Percentiles rank a stretch among this genome's conserved stretches.
Evolutionary conservation across 140 eudicot genomes (phyloP).

Genomic region (Anethum foeniculum): DNA sequence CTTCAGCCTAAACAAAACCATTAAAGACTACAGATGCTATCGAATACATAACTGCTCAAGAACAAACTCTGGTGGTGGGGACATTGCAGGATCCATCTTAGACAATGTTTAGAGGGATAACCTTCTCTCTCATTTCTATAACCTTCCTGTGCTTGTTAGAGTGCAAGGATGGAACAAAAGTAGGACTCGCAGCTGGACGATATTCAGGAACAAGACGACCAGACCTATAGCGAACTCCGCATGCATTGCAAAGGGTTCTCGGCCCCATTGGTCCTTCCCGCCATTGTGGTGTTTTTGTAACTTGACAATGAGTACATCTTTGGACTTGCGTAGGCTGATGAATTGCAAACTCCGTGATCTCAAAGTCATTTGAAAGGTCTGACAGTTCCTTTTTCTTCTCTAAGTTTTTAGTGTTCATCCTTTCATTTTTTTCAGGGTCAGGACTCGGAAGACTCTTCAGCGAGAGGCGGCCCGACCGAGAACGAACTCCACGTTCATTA

Average conservation of each 20-base stretch:
- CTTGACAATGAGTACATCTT: conserved; percentile 35
- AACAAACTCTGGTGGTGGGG: conserved; percentile 25
- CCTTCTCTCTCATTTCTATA: conserved; percentile 42
- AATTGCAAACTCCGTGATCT: not conserved
- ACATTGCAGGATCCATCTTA: conserved; percentile 14
- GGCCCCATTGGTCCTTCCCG: conserved; percentile 45
- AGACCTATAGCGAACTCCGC: conserved; percentile 36
- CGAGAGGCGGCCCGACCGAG: not conserved
- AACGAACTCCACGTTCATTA: not conserved
- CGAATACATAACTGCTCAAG: conserved; percentile 21
- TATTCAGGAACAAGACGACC: conserved; percentile 43
- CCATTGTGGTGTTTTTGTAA: conserved; percentile 42
- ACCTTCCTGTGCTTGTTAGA: conserved; percentile 51
- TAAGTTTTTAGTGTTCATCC: not conserved
- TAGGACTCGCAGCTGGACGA: conserved; percentile 43
- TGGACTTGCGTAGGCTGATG: conserved; percentile 9
- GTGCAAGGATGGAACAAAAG: conserved; percentile 42
- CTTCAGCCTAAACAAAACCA: not conserved
- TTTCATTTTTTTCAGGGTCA: not conserved
- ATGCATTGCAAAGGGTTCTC: conserved; percentile 40
- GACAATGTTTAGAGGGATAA: conserved; percentile 9
- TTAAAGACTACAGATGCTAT: conserved; percentile 10
- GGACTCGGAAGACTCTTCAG: not conserved
- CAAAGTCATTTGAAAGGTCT: not conserved
- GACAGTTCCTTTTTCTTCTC: conserved; percentile 29